Base-by-base conservation (phyloP, 208 protist species). In the Leishmania martiniquensis region DNA sequence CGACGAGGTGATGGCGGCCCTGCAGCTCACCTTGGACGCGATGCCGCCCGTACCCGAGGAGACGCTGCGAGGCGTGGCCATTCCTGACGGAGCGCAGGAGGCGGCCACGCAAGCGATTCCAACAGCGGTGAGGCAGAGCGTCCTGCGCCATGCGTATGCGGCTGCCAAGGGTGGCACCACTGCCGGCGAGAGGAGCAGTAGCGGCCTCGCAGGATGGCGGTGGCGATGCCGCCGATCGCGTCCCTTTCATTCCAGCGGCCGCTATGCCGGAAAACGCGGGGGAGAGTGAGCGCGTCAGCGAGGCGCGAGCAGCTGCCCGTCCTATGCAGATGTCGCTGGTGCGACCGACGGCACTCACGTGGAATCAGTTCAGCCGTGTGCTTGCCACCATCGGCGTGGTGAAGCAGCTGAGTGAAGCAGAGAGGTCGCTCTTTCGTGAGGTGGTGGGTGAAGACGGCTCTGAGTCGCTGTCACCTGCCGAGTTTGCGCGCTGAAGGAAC, bases 391-490 rank as follows among this genome's bases (percentile, higher is more conserved):
- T 82, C 34, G 55, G 81, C 32, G 76, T 63, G 32, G 72, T 93
- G 67, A 69, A 83, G 47, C 80, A 77, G 59, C 63, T 95, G 20
- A 86, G 76, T 2, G 63, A 72, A 37, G 22, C 78, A 32, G 91
- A 95, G 67, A 72, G 76, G 49, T 72, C 81, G 17, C 52, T 90
- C 1, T 86, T 96, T 44, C 80, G 87, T 55, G 74, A 75, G 0
- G 74, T 94, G 67, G 83, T 96, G 54, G 87, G 93, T 82, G 76
- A 84, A 0, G 88, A 93, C 75, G 57, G 45, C n/a, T 91, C 88
- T 2, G 83, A 91, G 72, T 89, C 83, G 13, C 87, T 96, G 37
- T 87, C 87, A 4, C 91, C 89, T 9, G 51, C 47, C 0, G 91
- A 94, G 74, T 94, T 96, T 69, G 84, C 69, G 22, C 85, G 12